These are phyloP conservation scores for Claviceps fusiformis DNA, from an alignment of 2,329 filamentous ascomycete species.

Conservation along the genomic window DNA sequence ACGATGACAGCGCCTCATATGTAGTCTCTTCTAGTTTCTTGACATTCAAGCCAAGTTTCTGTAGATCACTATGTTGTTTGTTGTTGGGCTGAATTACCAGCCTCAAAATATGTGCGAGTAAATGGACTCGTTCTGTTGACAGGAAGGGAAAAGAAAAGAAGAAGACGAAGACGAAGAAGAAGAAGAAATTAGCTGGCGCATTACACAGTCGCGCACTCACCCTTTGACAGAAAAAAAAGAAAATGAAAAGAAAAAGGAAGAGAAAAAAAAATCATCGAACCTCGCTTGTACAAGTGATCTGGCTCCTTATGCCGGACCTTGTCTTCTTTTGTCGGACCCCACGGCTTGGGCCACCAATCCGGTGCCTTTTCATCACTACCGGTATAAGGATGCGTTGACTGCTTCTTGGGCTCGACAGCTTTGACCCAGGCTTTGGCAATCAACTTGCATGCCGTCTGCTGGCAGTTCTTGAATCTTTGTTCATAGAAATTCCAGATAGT, in stretches of 20 bases:
- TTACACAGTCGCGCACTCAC: not conserved
- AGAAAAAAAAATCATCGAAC: conserved; percentile 26
- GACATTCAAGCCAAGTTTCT: conserved; percentile 38
- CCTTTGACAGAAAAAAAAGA: not conserved
- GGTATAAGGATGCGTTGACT: conserved; percentile 61
- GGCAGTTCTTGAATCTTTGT: conserved; percentile 48
- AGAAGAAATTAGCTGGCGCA: not conserved
- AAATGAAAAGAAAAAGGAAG: not conserved
- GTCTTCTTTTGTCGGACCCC: conserved; percentile 35
- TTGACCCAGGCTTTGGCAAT: conserved; percentile 68
- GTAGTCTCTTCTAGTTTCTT: conserved; percentile 45
- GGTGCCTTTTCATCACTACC: conserved; percentile 48
- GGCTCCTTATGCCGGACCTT: conserved; percentile 57
- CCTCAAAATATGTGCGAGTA: conserved; percentile 46
- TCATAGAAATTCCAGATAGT: conserved; percentile 48
- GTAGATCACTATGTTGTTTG: conserved; percentile 36
- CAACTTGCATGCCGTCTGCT: conserved; percentile 58
- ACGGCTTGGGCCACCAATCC: conserved; percentile 52
- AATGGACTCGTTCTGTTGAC: conserved; percentile 40
- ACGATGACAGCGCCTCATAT: conserved; percentile 41
- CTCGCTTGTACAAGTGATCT: conserved; percentile 56
- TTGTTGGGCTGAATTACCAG: conserved; percentile 38
- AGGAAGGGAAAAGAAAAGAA: not conserved
- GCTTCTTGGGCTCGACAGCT: conserved; percentile 62
- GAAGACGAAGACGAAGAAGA: too few relatives aligned